These are phyloP conservation scores for Botryosphaeria dothidea DNA, from an alignment of 2,329 filamentous ascomycete genomes.

Conservation along the genomic window DNA sequence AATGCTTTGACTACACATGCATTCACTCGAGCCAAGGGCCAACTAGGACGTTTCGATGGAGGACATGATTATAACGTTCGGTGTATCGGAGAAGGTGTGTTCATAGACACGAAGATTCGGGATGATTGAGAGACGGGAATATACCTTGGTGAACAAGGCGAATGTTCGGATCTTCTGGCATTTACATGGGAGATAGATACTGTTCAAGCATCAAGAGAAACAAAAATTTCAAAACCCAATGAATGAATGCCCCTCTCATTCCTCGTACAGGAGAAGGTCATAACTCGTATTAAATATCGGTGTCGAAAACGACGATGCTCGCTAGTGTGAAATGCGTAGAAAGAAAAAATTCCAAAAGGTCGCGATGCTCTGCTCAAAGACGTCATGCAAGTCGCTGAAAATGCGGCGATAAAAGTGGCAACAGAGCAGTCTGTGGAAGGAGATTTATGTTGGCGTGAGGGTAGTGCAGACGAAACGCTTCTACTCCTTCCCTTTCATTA, in stretches of 20 bases:
- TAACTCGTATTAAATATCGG: constrained; percentile 15
- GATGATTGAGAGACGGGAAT: neutral
- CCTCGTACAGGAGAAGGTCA: constrained; percentile 9
- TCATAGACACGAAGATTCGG: neutral
- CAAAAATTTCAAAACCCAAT: neutral
- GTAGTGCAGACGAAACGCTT: no score
- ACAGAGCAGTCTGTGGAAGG: no score
- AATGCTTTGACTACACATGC: no score
- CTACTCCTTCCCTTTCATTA: no score
- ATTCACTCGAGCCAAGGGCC: no score
- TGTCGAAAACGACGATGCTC: no score
- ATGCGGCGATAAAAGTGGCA: no score
- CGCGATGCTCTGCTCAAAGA: no score
- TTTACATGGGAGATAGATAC: neutral
- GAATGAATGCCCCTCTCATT: neutral
- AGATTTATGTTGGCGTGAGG: no score
- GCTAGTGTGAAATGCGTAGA: neutral
- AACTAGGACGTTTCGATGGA: neutral
- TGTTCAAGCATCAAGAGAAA: neutral
- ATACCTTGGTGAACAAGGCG: neutral
- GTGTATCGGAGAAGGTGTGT: neutral
- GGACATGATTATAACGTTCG: neutral
- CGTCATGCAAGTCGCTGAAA: no score
- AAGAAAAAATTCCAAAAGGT: no score
- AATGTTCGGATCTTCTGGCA: neutral